phyloP scores from a whole-genome alignment of 2,329 filamentous ascomycete species.

The Scytalidium lignicola region DNA sequence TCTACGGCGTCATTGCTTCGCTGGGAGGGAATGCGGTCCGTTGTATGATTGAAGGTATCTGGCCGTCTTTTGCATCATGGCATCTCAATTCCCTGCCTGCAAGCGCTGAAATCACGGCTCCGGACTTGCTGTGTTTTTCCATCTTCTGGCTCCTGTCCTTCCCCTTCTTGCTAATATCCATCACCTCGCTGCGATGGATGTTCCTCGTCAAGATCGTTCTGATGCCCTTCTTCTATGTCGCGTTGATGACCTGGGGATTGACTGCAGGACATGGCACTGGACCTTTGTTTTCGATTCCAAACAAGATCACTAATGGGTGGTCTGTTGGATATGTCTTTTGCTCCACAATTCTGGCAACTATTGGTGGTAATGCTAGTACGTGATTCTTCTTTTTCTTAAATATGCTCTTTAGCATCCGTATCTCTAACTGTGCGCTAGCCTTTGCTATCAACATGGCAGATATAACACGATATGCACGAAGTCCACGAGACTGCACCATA shows the following conservation, averaged over 20 bases:
- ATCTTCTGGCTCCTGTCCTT: slow-evolving; percentile 27
- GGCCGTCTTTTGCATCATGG: slow-evolving; percentile 45
- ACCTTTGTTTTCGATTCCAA: background rate
- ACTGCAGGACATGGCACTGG: slow-evolving; percentile 7
- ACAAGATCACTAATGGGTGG: background rate
- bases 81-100: slow-evolving; percentile 43
- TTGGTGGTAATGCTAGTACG: slow-evolving; percentile 1
- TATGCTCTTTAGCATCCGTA: background rate
- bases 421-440: background rate
- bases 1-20: background rate
- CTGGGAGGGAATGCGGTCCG: slow-evolving; percentile 25
- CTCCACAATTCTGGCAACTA: background rate
- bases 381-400: background rate
- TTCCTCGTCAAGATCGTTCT: slow-evolving; percentile 43
- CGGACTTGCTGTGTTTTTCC: slow-evolving; percentile 51
- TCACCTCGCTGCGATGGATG: slow-evolving; percentile 39
- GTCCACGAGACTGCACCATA: background rate
- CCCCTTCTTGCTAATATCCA: slow-evolving; percentile 43
- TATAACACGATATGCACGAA: slow-evolving; percentile 34
- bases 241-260: slow-evolving; percentile 18
- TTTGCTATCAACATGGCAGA: slow-evolving; percentile 32
- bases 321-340: background rate
- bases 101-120: slow-evolving; percentile 46
- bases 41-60: slow-evolving; percentile 39
- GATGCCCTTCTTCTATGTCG: slow-evolving; percentile 18